Conservation (phyloP, 768 basidiomycete species). For the Phlebiopsis flavidoalba region DNA sequence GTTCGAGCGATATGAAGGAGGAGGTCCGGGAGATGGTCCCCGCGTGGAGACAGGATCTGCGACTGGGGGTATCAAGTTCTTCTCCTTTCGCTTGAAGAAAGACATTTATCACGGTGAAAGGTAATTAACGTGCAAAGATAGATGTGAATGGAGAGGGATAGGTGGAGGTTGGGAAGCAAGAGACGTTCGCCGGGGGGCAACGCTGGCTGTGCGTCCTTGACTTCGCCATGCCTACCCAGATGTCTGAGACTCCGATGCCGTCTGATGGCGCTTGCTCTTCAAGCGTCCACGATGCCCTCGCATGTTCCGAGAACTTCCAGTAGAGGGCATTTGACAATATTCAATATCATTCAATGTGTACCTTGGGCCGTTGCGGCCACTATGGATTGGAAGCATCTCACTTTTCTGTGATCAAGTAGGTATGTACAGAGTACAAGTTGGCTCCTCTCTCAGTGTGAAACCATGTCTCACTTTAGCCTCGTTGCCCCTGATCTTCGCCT, state of each 20-base stretch:
- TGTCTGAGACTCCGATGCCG: background rate
- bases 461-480: too few species aligned
- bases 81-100: constrained; percentile 65
- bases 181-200: background rate
- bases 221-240: background rate
- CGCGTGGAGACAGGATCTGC: constrained; percentile 28
- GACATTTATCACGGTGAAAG: constrained; percentile 40
- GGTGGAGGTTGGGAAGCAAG: background rate
- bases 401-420: too few species aligned
- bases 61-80: constrained; percentile 65
- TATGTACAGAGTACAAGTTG: too few species aligned
- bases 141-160: background rate
- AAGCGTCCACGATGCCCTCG: background rate
- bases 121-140: background rate
- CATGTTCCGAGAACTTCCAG: too few species aligned
- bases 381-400: too few species aligned
- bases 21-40: constrained; percentile 20
- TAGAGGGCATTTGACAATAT: too few species aligned
- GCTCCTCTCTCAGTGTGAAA: too few species aligned
- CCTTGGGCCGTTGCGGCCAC: too few species aligned
- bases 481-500: too few species aligned
- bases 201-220: constrained; percentile 8
- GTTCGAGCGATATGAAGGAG: constrained; percentile 40
- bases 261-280: background rate
- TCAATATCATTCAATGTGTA: too few species aligned